Evolutionary conservation across 257 asterid species (phyloP).

Genomic region (Leonotis leonurus): DNA sequence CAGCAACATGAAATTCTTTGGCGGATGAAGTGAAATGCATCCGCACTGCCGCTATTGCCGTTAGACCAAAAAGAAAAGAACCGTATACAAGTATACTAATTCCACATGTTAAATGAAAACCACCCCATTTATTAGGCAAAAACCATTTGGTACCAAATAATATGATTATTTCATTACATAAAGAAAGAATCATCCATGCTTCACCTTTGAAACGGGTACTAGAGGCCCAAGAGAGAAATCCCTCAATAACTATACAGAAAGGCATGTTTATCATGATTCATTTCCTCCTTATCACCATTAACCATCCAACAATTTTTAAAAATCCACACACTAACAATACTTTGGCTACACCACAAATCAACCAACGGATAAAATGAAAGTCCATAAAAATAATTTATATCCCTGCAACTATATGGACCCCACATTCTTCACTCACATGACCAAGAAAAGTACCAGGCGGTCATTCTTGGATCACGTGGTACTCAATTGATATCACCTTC

Average conservation of each 20-base stretch:
- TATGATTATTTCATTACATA: background rate
- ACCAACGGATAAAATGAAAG: constrained; percentile 29
- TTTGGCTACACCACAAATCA: background rate
- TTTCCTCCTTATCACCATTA: background rate
- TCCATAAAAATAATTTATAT: background rate
- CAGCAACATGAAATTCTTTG: background rate
- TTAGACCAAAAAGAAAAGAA: background rate
- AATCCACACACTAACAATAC: background rate
- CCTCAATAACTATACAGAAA: background rate
- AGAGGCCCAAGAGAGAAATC: no score
- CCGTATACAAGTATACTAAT: background rate
- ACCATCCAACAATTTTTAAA: constrained; percentile 11
- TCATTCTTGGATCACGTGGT: constrained; percentile 21
- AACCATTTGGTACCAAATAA: background rate
- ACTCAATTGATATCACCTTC: constrained; percentile 26
- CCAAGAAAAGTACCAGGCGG: background rate
- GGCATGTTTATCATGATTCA: constrained; percentile 11
- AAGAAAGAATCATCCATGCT: background rate
- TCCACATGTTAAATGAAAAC: background rate
- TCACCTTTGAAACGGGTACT: no score
- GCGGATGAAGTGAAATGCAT: background rate
- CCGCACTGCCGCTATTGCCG: background rate
- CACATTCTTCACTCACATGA: constrained; percentile 24
- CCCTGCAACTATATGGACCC: constrained; percentile 17
- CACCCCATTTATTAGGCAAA: background rate